Base-by-base conservation (phyloP, 345 rosid genomes). In the Euclidium syriacum region DNA sequence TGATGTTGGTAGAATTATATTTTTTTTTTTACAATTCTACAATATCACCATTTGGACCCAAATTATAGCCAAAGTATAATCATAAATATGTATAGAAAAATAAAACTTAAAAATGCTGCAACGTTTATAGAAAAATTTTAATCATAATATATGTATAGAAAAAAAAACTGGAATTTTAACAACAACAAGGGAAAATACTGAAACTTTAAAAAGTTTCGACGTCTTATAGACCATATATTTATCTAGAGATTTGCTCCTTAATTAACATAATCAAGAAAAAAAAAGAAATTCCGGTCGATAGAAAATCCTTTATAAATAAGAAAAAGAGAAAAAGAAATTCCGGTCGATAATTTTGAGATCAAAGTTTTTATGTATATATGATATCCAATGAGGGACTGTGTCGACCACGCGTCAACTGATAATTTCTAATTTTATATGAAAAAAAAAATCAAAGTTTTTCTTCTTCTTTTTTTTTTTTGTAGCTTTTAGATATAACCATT, bases 331-430 rank as follows among this genome's bases (percentile, higher is more conserved):
- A 27, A 4, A 6, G 0, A 29, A 27, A 19, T 10, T 48, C 2
- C 18, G 19, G 44, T 49, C 50, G 48, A 61, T 23, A 29, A 61
- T 35, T 50, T 51, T 25, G 29, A 33, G 34, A 29, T 18, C 14
- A 52, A 60, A 52, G 23, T 38, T 33, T 44, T 15, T n/a, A 40
- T 20, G 61, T 35, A 66, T n/a, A 65, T 15, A 72, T n/a, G 71
- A 72, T 66, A 72, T 30, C 71, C 66, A 24, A 39, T 4, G 53
- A 48, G 32, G 25, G 54, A 56, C 70, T 64, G 75, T 71, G 66
- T 42, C 33, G 5, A 44, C 66, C 71, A 71, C 66, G 75, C 65
- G 66, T 50, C 61, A 58, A 29, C 16, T 26, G 48, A 71, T 55
- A 54, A 46, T 38, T 46, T 53, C 51, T 70, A 55, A 10, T 62